Base-by-base conservation (phyloP, 306 rosid species). In the Hippophae gyantsensis region DNA sequence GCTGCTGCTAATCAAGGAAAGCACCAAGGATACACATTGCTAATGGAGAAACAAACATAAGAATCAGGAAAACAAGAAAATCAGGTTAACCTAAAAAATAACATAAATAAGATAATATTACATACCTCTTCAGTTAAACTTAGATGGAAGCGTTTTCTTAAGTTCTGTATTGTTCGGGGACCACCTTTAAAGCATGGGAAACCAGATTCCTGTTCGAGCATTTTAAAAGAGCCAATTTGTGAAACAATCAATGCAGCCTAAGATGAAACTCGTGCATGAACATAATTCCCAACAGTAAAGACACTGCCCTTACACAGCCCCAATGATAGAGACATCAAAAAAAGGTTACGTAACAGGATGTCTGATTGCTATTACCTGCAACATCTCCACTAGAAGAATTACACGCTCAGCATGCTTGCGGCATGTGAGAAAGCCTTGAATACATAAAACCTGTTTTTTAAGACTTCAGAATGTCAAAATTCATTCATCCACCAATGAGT, bases 101-200 rank as follows among this genome's bases (percentile, higher is more conserved):
- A 45, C 51, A 56, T 7, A 47, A 50, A 26, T 13, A 27, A 12
- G 44, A 54, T 43, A 18, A 9, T 48, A 26, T 44, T 49, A 40
- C 69, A 67, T 66, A 93, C 99, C 99, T 93, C 99, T 82, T 93
- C 99, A 6, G 99, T 93, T 72, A 93, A 80, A 72, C 84, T 82
- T 54, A 85, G 85, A 78, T 93, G 99, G 65, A 84, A 93, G 57
- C 99, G 90, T 77, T 93, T 93, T 62, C 99, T 78, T 41, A 93
- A 81, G 81, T 93, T 93, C 68, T 82, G 99, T 80, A 93, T 89
- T 53, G 99, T 93, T 73, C 99, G 85, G 52, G 79, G 63, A 65
- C 97, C 99, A 58, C 99, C 99, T 84, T 86, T 93, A 72, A 93
- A 93, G 85, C 99, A 93, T 10, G 99, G 99, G 74, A 85, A 93